Conservation (phyloP, 805 yeast species). For the Wickerhamiella vanderwaltii region DNA sequence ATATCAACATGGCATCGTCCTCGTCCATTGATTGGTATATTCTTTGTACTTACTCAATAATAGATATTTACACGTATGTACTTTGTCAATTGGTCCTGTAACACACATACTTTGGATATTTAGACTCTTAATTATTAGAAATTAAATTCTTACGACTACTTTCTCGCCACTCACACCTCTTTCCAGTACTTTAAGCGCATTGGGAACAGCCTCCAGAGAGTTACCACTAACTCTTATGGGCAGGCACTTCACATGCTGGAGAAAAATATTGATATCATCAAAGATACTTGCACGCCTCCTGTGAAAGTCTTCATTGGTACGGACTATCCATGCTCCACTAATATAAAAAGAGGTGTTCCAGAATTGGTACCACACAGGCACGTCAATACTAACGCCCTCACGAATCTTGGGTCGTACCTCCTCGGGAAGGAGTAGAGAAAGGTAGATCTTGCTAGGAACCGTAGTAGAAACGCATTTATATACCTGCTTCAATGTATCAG, state of each 20-base stretch:
- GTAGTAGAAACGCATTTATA: constrained; percentile 8
- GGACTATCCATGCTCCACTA: neutral
- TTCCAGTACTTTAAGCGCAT: constrained; percentile 16
- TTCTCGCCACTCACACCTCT: constrained; percentile 20
- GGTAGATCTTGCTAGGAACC: constrained; percentile 9
- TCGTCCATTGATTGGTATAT: no score
- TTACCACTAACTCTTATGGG: constrained; percentile 18
- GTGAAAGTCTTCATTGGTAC: constrained; percentile 1
- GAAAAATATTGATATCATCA: constrained; percentile 13
- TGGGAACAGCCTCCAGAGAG: constrained; percentile 20
- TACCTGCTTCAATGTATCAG: constrained; percentile 15
- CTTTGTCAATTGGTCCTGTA: no score
- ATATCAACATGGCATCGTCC: no score
- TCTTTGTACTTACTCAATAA: no score
- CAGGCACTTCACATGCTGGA: constrained; percentile 11
- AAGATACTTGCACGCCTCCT: constrained; percentile 12
- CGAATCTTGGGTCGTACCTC: neutral
- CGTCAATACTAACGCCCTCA: constrained; percentile 7
- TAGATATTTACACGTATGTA: no score
- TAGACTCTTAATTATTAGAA: no score
- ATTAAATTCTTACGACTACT: constrained; percentile 18
- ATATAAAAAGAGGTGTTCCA: neutral
- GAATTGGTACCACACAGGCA: constrained; percentile 16
- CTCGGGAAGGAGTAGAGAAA: neutral
- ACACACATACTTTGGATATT: no score